Percentiles rank a stretch among this genome's conserved stretches.
phyloP scores from a whole-genome alignment of 192 early-diverging fungal species.

The Backusella tuberculispora region DNA sequence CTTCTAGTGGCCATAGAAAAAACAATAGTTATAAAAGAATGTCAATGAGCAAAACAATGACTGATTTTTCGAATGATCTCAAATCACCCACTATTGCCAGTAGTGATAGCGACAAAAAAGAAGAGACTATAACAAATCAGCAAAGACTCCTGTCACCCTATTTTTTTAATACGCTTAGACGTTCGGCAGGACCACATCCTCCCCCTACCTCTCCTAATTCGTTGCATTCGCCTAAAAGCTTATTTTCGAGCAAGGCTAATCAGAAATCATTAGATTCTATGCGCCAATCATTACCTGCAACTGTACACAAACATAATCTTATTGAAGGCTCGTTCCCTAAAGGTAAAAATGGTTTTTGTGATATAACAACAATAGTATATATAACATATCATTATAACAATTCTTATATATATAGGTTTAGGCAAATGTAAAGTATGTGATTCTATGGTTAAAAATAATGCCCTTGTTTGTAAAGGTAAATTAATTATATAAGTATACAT shows the following conservation, averaged over 20 bases:
- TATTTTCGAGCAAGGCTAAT: conserved; percentile 2
- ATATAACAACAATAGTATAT: no score
- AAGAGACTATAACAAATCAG: neutral
- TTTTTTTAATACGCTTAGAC: conserved; percentile 3
- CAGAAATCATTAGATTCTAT: neutral
- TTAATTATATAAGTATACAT: no score
- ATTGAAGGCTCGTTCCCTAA: conserved; percentile 61
- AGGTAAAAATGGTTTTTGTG: no score
- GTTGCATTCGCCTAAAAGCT: neutral
- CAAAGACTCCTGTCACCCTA: neutral
- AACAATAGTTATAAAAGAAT: neutral
- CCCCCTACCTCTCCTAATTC: neutral
- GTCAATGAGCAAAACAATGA: neutral
- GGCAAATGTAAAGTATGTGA: conserved; percentile 54
- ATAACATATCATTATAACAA: no score
- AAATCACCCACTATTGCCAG: neutral
- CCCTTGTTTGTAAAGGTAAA: conserved; percentile 60
- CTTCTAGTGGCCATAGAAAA: neutral
- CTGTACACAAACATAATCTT: conserved; percentile 44
- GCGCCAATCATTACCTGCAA: neutral
- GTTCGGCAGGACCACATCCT: neutral
- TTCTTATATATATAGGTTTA: conserved; percentile 25
- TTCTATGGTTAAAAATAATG: conserved; percentile 52
- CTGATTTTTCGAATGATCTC: neutral
- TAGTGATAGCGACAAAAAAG: neutral